These are phyloP conservation scores for Fusarium secorum DNA, from an alignment of 2,329 filamentous ascomycete genomes.

Conservation along the genomic window DNA sequence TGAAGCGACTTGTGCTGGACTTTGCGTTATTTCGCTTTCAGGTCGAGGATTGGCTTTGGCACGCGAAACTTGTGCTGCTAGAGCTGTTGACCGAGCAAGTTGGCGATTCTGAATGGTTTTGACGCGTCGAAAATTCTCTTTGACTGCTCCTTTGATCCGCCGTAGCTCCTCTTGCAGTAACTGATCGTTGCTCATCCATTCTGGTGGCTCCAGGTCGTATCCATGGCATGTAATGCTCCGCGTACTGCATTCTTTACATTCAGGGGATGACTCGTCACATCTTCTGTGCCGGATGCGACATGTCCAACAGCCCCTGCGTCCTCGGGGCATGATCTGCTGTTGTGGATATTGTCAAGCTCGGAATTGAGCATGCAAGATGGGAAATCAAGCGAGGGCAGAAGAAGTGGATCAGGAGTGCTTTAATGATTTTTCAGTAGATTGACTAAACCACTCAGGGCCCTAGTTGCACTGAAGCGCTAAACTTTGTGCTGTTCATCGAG, in stretches of 20 bases:
- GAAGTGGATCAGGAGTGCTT: background rate
- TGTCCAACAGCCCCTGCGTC: constrained; percentile 42
- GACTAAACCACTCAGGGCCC: background rate
- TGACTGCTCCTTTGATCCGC: constrained; percentile 38
- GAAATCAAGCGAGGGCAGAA: background rate
- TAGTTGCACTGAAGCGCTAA: background rate
- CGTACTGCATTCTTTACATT: constrained; percentile 38
- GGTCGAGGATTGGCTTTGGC: background rate
- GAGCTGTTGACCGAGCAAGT: background rate
- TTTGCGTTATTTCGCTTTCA: background rate
- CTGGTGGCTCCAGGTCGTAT: constrained; percentile 45
- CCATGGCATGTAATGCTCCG: constrained; percentile 38
- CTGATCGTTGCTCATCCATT: constrained; percentile 45
- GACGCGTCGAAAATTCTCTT: constrained; percentile 35
- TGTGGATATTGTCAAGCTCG: background rate
- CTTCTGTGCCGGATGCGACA: constrained; percentile 43
- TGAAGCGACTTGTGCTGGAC: background rate
- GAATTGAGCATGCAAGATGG: background rate
- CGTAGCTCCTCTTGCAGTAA: constrained; percentile 42
- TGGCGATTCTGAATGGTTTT: constrained; percentile 12
- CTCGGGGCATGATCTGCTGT: constrained; percentile 3
- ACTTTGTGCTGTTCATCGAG: rapidly evolving
- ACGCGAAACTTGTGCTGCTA: background rate
- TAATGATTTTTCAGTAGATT: background rate
- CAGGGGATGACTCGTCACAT: constrained; percentile 40